Base-by-base conservation (phyloP, 768 basidiomycete species). In the Russula olivacea region DNA sequence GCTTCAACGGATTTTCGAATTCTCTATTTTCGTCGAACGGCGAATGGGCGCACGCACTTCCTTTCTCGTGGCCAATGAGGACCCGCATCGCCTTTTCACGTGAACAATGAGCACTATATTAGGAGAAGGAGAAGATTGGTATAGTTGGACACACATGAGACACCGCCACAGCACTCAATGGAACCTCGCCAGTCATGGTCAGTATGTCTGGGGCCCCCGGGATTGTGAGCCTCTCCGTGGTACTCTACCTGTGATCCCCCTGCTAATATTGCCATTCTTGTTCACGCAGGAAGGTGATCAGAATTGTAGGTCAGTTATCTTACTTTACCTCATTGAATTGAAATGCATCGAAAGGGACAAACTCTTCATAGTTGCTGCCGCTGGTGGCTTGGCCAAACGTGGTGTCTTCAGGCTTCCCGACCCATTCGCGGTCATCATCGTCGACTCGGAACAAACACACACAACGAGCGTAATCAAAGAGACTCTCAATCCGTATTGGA, bases 391-490 rank as follows among this genome's bases (percentile, higher is more conserved):
- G n/a, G 89, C 89, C 52, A 97, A 95, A 78, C 89, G 93, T 60
- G 93, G 96, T 78, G 92, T 95, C 58, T 94, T 97, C 73, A 86
- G 94, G 57, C 86, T 98, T 7, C 97, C 96, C 4, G 95, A 98
- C 75, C 96, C 97, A 6, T 98, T 98, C 73, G 96, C 97, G 6
- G 94, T 99, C 70, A 90, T 99, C 74, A 98, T 95, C 25, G 94
- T 98, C 49, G 97, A 99, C 69, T 93, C 93, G 6, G 94, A 97
- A 74, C 95, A 98, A 75, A 98, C 95, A 0, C 89, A 93, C 68
- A 96, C 96, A 1, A 98, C 95, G 17, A 92, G 89, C 59, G 96
- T 96, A 38, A 97, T 98, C 72, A 98, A 93, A 80, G 94, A 92
- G 77, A 93, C 92, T 0, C 76, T 94, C 49, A 94, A 93, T 75